Base-by-base conservation (phyloP, 148 eudicot species). In the Fallopia convolvulus region DNA sequence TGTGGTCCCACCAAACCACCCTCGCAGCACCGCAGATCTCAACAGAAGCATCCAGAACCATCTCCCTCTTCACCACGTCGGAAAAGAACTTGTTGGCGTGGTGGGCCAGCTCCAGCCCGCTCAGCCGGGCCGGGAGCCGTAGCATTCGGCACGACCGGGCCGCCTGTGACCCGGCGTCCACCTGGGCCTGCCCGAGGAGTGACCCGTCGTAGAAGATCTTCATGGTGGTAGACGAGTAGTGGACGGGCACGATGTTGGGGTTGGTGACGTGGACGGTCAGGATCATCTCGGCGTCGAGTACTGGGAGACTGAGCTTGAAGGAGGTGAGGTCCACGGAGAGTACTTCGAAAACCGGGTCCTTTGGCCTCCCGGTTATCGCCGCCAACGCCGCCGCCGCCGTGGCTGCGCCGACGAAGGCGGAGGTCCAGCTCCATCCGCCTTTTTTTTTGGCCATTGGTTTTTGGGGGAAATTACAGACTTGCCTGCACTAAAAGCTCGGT, bases 181-280 rank as follows among this genome's bases (percentile, higher is more conserved):
- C 77, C 60, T 41, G 85, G 11, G 93, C 97, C 13, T 93, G 79
- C 40, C 98, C 98, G 76, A 94, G 90, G 42, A 77, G 78, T 5
- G 89, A 78, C 41, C 96, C 98, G 70, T 84, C 80, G 88, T 94
- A 94, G 86, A 66, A 84, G 72, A 94, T 94, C 4, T 95, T 88
- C 91, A 94, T 85, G 17, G 82, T 80, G 83, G 93, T 81, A 72
- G 91, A 84, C 32, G 85, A 61, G 88, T 89, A 94, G 44, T 79
- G 75, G 85, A 90, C 76, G 79, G 93, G 79, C 40, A 77, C 97
- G 78, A 84, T 73, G 93, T 94, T 94, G 4, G 98, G 98, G 86
- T 94, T 94, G 82, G 89, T 89, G 83, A 92, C 86, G 81, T 94
- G 97, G 82, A 94, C 95, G 84, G 95, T 94, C 20, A 94, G 87